phyloP scores from a whole-genome alignment of 768 basidiomycete genomes.

The Boletus sp. region DNA sequence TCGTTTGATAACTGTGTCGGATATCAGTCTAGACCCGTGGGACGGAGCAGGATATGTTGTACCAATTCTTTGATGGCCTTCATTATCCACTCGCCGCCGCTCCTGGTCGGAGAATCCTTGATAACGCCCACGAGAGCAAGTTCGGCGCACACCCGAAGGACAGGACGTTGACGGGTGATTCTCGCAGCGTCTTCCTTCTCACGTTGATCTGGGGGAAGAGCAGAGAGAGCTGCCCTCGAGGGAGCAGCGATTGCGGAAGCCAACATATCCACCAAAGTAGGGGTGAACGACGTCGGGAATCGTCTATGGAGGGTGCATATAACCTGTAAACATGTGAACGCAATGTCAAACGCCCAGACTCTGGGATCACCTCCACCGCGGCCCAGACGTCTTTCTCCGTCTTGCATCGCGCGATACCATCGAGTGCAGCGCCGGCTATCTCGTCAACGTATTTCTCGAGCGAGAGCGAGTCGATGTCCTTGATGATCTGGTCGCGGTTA shows the following conservation, averaged over 20 bases:
- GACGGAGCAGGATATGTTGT: constrained; percentile 28
- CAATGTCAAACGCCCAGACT: background rate
- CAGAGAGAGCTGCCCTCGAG: constrained; percentile 52
- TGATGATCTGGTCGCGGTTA: constrained; percentile 83
- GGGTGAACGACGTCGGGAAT: constrained; percentile 78
- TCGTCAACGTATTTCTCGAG: constrained; percentile 97
- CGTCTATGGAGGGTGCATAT: constrained; percentile 87
- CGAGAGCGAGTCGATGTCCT: constrained; percentile 86
- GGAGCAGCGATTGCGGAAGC: constrained; percentile 58
- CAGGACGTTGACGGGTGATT: constrained; percentile 76
- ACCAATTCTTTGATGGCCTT: constrained; percentile 84
- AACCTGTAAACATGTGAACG: constrained; percentile 48
- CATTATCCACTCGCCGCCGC: constrained; percentile 89
- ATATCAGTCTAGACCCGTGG: constrained; percentile 11
- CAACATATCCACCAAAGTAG: constrained; percentile 61
- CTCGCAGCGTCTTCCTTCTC: constrained; percentile 90
- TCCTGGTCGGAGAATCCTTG: constrained; percentile 63
- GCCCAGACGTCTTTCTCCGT: constrained; percentile 91
- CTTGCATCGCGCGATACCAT: constrained; percentile 85
- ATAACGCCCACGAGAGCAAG: constrained; percentile 86
- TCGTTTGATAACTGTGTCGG: constrained; percentile 77
- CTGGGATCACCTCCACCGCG: constrained; percentile 74
- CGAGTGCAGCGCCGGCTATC: constrained; percentile 81
- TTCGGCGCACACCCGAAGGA: constrained; percentile 86
- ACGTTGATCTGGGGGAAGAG: constrained; percentile 69